phyloP scores from a whole-genome alignment of 192 early-diverging fungal species.

The Coemansia sp. region DNA sequence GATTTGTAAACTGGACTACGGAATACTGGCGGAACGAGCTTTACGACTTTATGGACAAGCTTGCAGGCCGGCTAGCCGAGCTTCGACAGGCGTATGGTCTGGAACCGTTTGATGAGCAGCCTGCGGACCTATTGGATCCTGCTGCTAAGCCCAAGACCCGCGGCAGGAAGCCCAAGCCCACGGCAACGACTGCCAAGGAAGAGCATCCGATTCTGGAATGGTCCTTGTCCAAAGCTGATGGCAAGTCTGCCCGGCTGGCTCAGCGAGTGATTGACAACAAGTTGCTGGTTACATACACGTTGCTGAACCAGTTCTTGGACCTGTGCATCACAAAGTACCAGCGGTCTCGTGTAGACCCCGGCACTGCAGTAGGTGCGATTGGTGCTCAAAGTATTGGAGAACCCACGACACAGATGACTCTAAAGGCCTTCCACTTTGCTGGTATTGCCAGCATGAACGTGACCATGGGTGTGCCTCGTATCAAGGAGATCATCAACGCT shows the following conservation, averaged over 20 bases:
- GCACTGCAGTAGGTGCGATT: slow-evolving; percentile 93
- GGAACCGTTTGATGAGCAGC: slow-evolving; percentile 17
- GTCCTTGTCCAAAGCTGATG: slow-evolving; percentile 33
- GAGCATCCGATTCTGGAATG: slow-evolving; percentile 22
- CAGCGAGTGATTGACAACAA: slow-evolving; percentile 62
- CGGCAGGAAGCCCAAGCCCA: slow-evolving; percentile 28
- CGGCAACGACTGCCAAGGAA: slow-evolving; percentile 2
- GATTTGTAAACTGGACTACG: slow-evolving; percentile 36
- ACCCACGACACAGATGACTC: slow-evolving; percentile 99
- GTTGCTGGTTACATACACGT: slow-evolving; percentile 67
- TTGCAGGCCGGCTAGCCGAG: slow-evolving; percentile 58
- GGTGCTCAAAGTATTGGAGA: slow-evolving; percentile 98
- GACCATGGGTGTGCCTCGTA: slow-evolving; percentile 97
- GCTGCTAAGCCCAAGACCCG: slow-evolving; percentile 19
- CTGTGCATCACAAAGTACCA: slow-evolving; percentile 82
- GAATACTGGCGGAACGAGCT: slow-evolving; percentile 63
- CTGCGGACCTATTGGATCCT: slow-evolving; percentile 9
- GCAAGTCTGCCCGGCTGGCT: slow-evolving; percentile 20
- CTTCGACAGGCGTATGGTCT: slow-evolving; percentile 52
- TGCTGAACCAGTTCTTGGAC: slow-evolving; percentile 72
- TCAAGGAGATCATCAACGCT: slow-evolving; percentile 99
- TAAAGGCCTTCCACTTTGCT: slow-evolving; percentile 99
- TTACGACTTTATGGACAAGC: slow-evolving; percentile 56
- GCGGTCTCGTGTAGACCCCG: slow-evolving; percentile 91
- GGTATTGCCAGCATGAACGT: slow-evolving; percentile 99